phyloP scores from a whole-genome alignment of 208 protist genomes.

The Acanthamoeba sp. region DNA sequence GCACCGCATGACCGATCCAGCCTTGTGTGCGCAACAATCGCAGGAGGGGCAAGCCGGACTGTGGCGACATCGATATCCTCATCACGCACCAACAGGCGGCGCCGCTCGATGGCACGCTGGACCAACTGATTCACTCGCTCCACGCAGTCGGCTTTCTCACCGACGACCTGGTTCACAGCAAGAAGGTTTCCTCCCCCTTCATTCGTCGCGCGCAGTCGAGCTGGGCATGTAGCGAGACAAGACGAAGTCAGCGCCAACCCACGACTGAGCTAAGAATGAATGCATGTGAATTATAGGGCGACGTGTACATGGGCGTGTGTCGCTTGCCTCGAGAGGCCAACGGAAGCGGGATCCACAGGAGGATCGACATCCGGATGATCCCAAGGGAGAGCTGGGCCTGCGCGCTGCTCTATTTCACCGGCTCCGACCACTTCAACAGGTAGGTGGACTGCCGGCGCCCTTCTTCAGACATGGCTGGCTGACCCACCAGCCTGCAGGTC shows the following conservation, averaged over 20 bases:
- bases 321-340: not conserved
- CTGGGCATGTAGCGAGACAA: too few species aligned
- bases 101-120: slow-evolving; percentile 49
- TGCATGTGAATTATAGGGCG: too few species aligned
- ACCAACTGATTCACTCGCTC: not conserved
- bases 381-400: slow-evolving; percentile 64
- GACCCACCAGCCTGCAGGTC: slow-evolving; percentile 1
- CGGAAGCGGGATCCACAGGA: not conserved
- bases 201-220: not conserved
- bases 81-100: slow-evolving; percentile 58
- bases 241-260: too few species aligned
- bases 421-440: slow-evolving; percentile 71
- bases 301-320: slow-evolving; percentile 74
- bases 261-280: too few species aligned
- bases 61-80: slow-evolving; percentile 68
- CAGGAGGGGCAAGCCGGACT: slow-evolving; percentile 48
- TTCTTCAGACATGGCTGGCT: too few species aligned
- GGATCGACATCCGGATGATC: slow-evolving; percentile 51
- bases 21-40: not conserved
- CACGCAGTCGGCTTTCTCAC: slow-evolving; percentile 35
- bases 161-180: slow-evolving; percentile 3
- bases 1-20: not conserved
- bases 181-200: not conserved
- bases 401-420: slow-evolving; percentile 68
- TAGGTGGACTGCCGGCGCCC: too few species aligned